Percentiles rank a stretch among this genome's conserved stretches.
Conservation (phyloP, 345 rosid genomes). For the Eucalyptus coolabah region DNA sequence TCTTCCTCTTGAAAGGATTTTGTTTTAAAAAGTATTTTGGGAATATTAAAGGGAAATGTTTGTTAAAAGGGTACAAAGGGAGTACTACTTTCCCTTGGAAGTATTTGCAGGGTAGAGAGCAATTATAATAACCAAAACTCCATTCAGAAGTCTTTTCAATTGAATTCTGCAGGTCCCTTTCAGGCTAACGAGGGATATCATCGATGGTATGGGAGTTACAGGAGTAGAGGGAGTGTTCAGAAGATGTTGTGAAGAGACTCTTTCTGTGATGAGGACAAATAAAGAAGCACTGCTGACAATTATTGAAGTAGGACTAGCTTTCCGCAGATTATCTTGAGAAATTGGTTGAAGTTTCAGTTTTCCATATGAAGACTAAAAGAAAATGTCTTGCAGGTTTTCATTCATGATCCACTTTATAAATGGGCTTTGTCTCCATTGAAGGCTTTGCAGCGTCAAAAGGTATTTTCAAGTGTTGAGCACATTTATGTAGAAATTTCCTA, state of each 20-base stretch:
- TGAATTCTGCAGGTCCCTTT: slow-evolving; percentile 65
- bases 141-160: neutral
- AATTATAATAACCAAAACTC: neutral
- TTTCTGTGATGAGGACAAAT: slow-evolving; percentile 90
- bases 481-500: neutral
- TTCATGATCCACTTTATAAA: slow-evolving; percentile 95
- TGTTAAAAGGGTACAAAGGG: neutral
- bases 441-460: slow-evolving; percentile 99
- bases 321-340: neutral
- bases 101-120: neutral
- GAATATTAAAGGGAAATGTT: neutral
- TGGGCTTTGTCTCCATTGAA: slow-evolving; percentile 97
- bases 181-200: slow-evolving; percentile 87
- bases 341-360: neutral
- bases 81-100: neutral
- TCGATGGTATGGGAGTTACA: slow-evolving; percentile 96
- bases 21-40: neutral
- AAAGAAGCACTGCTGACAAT: slow-evolving; percentile 94
- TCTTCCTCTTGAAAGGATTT: neutral
- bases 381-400: slow-evolving; percentile 67
- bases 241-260: slow-evolving; percentile 94
- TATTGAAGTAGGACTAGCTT: slow-evolving; percentile 59
- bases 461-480: slow-evolving; percentile 3
- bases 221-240: slow-evolving; percentile 98
- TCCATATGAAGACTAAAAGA: neutral